A percentile compares a stretch with the other conserved stretches of the same genome.
These are phyloP conservation scores for Sphaerulina vaccinii DNA, from an alignment of 2,329 filamentous ascomycete genomes.

Conservation along the genomic window DNA sequence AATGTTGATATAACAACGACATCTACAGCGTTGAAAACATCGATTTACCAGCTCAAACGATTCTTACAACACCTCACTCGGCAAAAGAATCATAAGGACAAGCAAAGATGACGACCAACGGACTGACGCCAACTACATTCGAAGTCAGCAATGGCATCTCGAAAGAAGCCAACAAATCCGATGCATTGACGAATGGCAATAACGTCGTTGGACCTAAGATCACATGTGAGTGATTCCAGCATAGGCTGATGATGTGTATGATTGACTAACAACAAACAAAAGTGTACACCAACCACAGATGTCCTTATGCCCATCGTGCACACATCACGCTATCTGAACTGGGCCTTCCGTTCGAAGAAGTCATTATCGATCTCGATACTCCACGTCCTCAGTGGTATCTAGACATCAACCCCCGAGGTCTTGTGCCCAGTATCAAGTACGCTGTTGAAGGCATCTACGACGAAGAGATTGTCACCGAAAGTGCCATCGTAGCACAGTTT, in stretches of 20 bases:
- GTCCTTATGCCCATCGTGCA: slow-evolving; percentile 73
- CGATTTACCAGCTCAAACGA: too few relatives aligned
- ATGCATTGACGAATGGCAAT: slow-evolving; percentile 27
- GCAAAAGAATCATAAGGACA: too few relatives aligned
- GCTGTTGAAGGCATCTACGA: slow-evolving; percentile 46
- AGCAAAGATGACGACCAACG: slow-evolving; percentile 17
- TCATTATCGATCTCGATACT: slow-evolving; percentile 62
- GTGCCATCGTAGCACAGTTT: slow-evolving; percentile 70
- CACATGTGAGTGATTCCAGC: slow-evolving; percentile 39
- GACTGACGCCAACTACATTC: slow-evolving; percentile 16
- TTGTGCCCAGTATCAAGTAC: slow-evolving; percentile 70
- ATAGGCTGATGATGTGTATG: slow-evolving; percentile 29
- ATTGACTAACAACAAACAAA: slow-evolving; percentile 18
- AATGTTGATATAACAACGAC: background rate
- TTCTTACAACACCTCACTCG: too few relatives aligned
- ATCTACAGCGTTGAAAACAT: too few relatives aligned
- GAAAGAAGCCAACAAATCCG: background rate
- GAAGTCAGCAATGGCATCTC: background rate
- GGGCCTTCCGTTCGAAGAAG: slow-evolving; percentile 36
- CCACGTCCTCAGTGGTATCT: slow-evolving; percentile 74
- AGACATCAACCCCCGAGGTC: slow-evolving; percentile 72
- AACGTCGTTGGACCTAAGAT: slow-evolving; percentile 12
- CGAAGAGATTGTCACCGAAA: slow-evolving; percentile 68
- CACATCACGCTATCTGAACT: slow-evolving; percentile 37
- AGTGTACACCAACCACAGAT: slow-evolving; percentile 68